Conservation (phyloP, 768 basidiomycete genomes). For the Hemileccinum rubropunctum region DNA sequence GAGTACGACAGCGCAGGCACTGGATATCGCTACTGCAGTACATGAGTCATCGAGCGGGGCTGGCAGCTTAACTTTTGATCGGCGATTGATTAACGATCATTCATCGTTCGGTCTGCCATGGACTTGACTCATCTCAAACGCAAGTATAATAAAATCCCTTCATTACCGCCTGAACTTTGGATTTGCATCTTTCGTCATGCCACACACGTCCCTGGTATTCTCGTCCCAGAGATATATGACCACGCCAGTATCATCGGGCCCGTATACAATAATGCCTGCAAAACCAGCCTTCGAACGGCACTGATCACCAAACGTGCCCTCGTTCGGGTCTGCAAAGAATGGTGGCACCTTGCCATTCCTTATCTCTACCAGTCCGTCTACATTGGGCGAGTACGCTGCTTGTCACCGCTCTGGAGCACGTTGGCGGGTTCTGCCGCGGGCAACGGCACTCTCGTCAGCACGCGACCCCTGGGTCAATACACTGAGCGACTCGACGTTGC, state of each 20-base stretch:
- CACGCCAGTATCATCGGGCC: conserved; percentile 10
- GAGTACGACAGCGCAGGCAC: too few relatives aligned
- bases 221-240: conserved; percentile 25
- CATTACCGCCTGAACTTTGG: conserved; percentile 26
- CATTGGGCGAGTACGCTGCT: conserved; percentile 15
- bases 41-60: too few relatives aligned
- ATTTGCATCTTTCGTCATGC: conserved; percentile 21
- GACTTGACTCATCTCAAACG: background rate
- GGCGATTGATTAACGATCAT: too few relatives aligned
- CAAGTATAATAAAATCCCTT: background rate
- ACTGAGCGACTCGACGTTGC: conserved; percentile 26
- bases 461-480: conserved; percentile 18
- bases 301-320: conserved; percentile 26
- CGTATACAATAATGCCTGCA: conserved; percentile 1
- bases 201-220: conserved; percentile 15
- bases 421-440: conserved; percentile 12
- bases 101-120: too few relatives aligned
- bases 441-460: conserved; percentile 6
- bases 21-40: too few relatives aligned
- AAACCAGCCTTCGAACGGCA: conserved; percentile 10
- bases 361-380: conserved; percentile 25
- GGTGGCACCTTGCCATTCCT: conserved; percentile 25
- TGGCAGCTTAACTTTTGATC: too few relatives aligned
- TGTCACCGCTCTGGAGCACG: conserved; percentile 17
- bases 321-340: conserved; percentile 29